These are phyloP conservation scores for Eurotiales sp. DNA, from an alignment of 2,329 filamentous ascomycete species.

Conservation along the genomic window DNA sequence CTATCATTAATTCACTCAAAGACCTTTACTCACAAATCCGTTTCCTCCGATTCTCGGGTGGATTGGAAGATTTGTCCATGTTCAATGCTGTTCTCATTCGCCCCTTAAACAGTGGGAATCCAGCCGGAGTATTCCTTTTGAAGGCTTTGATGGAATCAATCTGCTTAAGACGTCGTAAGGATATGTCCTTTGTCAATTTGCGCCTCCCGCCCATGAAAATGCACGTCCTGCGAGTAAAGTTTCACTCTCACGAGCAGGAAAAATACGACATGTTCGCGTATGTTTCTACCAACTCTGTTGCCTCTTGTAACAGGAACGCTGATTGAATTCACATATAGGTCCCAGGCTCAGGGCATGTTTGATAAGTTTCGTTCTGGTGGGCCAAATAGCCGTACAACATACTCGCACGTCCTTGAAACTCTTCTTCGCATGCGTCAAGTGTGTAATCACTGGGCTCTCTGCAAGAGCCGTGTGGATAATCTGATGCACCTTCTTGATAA, in stretches of 20 bases:
- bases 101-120: conserved; percentile 58
- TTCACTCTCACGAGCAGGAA: conserved; percentile 67
- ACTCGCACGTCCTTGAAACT: conserved; percentile 74
- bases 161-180: conserved; percentile 76
- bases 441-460: conserved; percentile 86
- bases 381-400: conserved; percentile 51
- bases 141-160: conserved; percentile 76
- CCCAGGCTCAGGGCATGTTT: conserved; percentile 70
- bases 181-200: conserved; percentile 83
- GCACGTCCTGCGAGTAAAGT: conserved; percentile 70
- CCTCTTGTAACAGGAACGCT: conserved; percentile 24
- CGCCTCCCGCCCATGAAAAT: conserved; percentile 73
- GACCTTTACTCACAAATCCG: conserved; percentile 77
- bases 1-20: conserved; percentile 76
- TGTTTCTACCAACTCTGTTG: conserved; percentile 25
- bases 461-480: conserved; percentile 68
- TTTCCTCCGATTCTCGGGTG: conserved; percentile 72
- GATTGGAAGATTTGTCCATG: conserved; percentile 66
- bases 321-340: conserved; percentile 36
- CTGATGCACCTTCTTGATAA: conserved; percentile 67
- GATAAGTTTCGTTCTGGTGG: conserved; percentile 47
- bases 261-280: conserved; percentile 73
- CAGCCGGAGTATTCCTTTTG: conserved; percentile 60
- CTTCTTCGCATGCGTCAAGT: conserved; percentile 78
- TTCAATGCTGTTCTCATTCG: conserved; percentile 71